These are phyloP conservation scores for Striga hermonthica DNA, from an alignment of 305 asterid genomes.

Conservation along the genomic window DNA sequence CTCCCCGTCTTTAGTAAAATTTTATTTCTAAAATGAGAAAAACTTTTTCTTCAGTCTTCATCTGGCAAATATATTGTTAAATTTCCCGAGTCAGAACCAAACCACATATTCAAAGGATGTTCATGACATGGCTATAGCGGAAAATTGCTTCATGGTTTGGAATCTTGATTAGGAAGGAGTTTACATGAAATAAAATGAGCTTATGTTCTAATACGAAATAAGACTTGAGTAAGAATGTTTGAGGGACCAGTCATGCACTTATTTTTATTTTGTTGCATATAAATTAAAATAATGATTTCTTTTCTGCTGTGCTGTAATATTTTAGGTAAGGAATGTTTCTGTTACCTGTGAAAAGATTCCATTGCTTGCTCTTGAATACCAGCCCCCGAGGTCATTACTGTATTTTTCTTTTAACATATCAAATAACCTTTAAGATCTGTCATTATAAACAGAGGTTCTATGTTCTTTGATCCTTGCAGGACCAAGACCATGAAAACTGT, in stretches of 20 bases:
- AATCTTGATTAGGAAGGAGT: not conserved
- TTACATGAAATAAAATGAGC: not conserved
- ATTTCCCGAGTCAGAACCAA: not conserved
- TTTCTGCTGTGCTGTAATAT: constrained; percentile 13
- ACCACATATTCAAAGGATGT: not conserved
- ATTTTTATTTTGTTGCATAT: not conserved
- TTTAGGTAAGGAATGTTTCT: constrained; percentile 82
- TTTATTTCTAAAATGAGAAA: too few species aligned
- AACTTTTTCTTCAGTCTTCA: too few species aligned
- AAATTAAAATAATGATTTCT: not conserved
- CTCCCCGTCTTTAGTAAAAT: too few species aligned
- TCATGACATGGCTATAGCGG: not conserved
- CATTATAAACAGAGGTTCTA: constrained; percentile 24
- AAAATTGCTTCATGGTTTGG: not conserved
- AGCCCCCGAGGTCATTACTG: constrained; percentile 69
- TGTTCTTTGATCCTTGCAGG: constrained; percentile 39
- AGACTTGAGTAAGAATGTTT: not conserved
- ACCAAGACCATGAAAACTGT: constrained; percentile 65
- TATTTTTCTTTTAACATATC: not conserved
- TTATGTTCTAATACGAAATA: too few species aligned
- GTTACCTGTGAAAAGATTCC: constrained; percentile 83
- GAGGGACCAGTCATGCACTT: constrained; percentile 17
- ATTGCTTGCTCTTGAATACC: constrained; percentile 84
- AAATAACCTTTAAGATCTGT: not conserved
- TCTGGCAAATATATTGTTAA: not conserved